phyloP scores from a whole-genome alignment of 75 land plant species.

The Selaginella moellendorffii region DNA sequence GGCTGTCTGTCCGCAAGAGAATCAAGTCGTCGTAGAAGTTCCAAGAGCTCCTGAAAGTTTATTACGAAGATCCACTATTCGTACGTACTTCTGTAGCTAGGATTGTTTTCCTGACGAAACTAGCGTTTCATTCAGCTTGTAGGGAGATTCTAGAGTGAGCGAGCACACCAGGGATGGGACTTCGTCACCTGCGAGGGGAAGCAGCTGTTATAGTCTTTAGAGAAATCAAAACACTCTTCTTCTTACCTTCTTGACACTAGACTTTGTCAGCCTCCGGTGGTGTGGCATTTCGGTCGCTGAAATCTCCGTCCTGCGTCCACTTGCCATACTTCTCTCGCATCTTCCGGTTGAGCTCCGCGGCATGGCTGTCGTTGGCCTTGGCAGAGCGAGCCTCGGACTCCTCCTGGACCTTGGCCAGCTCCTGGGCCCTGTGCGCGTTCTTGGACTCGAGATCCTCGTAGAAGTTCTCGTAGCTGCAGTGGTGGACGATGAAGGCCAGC shows the following conservation, averaged over 20 bases:
- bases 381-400: background rate
- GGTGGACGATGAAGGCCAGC: background rate
- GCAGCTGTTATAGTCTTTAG: too few species aligned
- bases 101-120: too few species aligned
- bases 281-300: background rate
- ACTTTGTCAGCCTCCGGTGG: background rate
- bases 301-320: background rate
- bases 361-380: background rate
- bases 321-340: constrained; percentile 2
- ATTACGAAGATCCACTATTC: background rate
- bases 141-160: too few species aligned
- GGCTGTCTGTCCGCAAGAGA: background rate
- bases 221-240: background rate
- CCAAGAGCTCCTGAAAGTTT: background rate
- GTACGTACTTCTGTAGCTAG: too few species aligned
- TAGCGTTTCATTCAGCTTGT: too few species aligned
- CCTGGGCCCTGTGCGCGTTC: background rate
- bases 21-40: background rate
- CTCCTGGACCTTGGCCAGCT: constrained; percentile 7
- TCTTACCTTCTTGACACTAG: background rate
- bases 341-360: background rate
- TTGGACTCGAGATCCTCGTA: constrained; percentile 4
- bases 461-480: background rate
- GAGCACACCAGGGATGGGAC: too few species aligned
- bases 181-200: too few species aligned